Base-by-base conservation (phyloP, 2,329 filamentous ascomycete species). In the Penicillium griseofulvum region DNA sequence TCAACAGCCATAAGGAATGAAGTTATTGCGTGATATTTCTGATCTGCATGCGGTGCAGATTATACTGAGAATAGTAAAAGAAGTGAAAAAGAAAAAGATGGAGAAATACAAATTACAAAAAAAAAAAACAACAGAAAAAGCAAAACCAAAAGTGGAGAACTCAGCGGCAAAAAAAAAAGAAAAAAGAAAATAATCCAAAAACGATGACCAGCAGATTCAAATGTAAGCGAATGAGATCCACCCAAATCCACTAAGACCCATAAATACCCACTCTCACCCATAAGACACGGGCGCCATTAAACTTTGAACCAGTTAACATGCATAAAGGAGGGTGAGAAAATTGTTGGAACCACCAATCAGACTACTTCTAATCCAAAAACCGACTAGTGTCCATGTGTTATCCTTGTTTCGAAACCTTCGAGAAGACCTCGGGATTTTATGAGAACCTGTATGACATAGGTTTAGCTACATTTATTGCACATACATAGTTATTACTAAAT, bases 281-380 rank as follows among this genome's bases (percentile, higher is more conserved):
- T 3, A 52, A 8, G 17, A 36, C 26, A 38, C 17, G 31, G 33
- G 33, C 5, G 14, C 14, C 6, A 41, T 34, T 22, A 39, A 44
- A 36, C 38, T 45, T 24, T 38, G 7, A 41, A 28, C 55, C 46
- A 48, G 16, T 46, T 29, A 46, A 41, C 28, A 22, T 39, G 11
- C 37, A 31, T 29, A 26, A 11, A 33, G 52, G 37, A 31, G 90
- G 85, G 10, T 29, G 39, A 76, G 75, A 31, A 88, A 73, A 85
- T 87, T 89, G 39, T 86, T 87, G 87, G 87, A 89, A 68, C 87
- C 84, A 2, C 87, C 50, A 56, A 56, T 49, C 34, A 54, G n/a
- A 42, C 33, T 31, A 6, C 19, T 24, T 41, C 5, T 42, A 17
- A 31, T 34, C 12, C 14, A 16, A 37, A 53, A 41, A 22, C 22